These are phyloP conservation scores for Cicer cuneatum DNA, from an alignment of 306 rosid genomes.

Conservation along the genomic window DNA sequence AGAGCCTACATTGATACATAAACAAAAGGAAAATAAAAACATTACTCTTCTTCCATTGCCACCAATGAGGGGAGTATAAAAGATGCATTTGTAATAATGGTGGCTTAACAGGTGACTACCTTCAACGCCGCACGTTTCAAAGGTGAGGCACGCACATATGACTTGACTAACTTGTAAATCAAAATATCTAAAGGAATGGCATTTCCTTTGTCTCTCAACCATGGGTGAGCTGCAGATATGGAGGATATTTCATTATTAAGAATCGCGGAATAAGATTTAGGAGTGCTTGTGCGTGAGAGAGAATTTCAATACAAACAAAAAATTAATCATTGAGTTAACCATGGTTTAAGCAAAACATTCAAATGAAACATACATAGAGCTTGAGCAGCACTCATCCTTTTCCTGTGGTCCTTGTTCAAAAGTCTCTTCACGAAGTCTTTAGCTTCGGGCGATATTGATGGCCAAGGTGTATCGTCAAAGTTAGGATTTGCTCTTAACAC, in stretches of 20 bases:
- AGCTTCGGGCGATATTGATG: conserved; percentile 84
- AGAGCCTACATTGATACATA: conserved; percentile 72
- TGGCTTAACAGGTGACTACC: conserved; percentile 56
- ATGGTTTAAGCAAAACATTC: conserved; percentile 38
- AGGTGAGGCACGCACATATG: conserved; percentile 77
- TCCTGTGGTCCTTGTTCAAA: conserved; percentile 93
- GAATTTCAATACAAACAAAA: conserved; percentile 29
- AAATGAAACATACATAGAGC: conserved; percentile 71
- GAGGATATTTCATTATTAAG: conserved; percentile 44
- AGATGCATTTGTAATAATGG: conserved; percentile 33
- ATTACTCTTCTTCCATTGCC: conserved; percentile 29
- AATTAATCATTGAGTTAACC: conserved; percentile 8
- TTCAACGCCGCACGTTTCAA: conserved; percentile 84
- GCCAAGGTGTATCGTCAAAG: conserved; percentile 94
- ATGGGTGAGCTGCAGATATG: conserved; percentile 85
- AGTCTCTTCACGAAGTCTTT: conserved; percentile 94
- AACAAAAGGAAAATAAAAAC: conserved; percentile 31
- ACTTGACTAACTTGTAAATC: conserved; percentile 82
- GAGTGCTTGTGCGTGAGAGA: conserved; percentile 5
- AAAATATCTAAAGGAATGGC: conserved; percentile 78
- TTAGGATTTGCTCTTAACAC: conserved; percentile 94
- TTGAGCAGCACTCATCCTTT: conserved; percentile 97
- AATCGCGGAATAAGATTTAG: conserved; percentile 15
- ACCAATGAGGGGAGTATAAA: neutral
- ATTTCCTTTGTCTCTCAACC: conserved; percentile 76